Evolutionary conservation across 2,329 filamentous ascomycete species (phyloP).

Genomic region (Exophiala lecanii-corni): DNA sequence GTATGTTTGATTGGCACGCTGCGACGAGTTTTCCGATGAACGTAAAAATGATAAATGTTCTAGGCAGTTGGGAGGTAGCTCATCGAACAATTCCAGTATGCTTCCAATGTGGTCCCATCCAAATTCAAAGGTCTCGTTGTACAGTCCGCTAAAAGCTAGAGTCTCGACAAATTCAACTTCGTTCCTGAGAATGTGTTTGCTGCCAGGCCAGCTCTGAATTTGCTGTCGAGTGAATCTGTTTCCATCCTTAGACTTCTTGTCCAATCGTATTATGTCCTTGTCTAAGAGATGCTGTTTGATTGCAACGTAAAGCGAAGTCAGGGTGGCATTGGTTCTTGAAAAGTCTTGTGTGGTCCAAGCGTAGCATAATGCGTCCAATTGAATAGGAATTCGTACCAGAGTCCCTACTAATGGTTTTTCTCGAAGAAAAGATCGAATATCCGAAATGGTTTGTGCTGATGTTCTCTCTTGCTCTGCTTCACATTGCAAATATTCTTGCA

Average conservation of each 20-base stretch:
- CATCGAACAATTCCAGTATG: constrained; percentile 21
- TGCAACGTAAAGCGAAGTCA: constrained; percentile 35
- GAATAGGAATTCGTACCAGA: constrained; percentile 43
- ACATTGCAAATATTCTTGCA: constrained; percentile 33
- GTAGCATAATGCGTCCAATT: constrained; percentile 43
- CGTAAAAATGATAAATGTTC: neutral
- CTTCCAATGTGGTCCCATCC: no score
- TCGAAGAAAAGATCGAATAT: constrained; percentile 34
- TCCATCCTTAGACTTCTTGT: constrained; percentile 3
- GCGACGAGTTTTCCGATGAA: no score
- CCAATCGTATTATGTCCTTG: constrained; percentile 35
- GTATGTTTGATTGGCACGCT: no score
- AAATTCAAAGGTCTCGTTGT: constrained; percentile 35
- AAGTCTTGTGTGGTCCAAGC: constrained; percentile 30
- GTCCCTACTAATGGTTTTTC: constrained; percentile 31
- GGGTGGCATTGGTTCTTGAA: constrained; percentile 29
- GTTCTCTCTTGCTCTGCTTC: no score
- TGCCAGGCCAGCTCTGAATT: no score
- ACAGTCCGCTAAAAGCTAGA: constrained; percentile 36
- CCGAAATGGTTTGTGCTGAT: constrained; percentile 13
- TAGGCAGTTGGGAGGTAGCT: constrained; percentile 12
- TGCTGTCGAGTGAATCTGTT: constrained; percentile 4
- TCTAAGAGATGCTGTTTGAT: constrained; percentile 37
- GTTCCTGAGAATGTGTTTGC: constrained; percentile 17
- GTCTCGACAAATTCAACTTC: constrained; percentile 29